Conservation (phyloP, 129 eudicot species). For the Calendula officinalis region DNA sequence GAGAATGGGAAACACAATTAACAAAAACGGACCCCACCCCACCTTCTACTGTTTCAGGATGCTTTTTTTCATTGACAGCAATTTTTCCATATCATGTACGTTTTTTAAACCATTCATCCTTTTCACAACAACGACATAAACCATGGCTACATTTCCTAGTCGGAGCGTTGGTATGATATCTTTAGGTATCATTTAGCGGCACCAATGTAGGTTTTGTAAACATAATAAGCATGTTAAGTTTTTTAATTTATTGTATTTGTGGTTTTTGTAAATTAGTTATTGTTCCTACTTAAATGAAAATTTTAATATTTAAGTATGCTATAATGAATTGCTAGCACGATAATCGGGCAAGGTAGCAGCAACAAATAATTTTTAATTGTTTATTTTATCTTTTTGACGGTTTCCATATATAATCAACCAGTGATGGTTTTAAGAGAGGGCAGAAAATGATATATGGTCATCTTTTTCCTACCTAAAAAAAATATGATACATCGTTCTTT, state of each 20-base stretch:
- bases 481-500: too few relatives aligned
- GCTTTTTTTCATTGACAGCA: conserved; percentile 24
- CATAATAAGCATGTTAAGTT: neutral
- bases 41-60: conserved; percentile 13
- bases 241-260: neutral
- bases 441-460: neutral
- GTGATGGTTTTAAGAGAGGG: too few relatives aligned
- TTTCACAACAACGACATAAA: conserved; percentile 17
- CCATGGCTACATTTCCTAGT: neutral
- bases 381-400: too few relatives aligned
- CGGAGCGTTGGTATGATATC: conserved; percentile 5
- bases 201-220: neutral
- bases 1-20: conserved; percentile 31
- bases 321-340: too few relatives aligned
- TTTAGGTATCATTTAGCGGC: conserved; percentile 19
- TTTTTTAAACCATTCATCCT: conserved; percentile 3
- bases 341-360: too few relatives aligned
- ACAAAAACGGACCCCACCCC: conserved; percentile 25
- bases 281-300: neutral
- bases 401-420: too few relatives aligned
- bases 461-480: neutral
- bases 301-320: neutral
- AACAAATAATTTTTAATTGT: too few relatives aligned
- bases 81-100: conserved; percentile 4
- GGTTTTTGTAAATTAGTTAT: neutral